Conservation (phyloP, 371 early-diverging fungal species). For the Catenaria anguillulae region DNA sequence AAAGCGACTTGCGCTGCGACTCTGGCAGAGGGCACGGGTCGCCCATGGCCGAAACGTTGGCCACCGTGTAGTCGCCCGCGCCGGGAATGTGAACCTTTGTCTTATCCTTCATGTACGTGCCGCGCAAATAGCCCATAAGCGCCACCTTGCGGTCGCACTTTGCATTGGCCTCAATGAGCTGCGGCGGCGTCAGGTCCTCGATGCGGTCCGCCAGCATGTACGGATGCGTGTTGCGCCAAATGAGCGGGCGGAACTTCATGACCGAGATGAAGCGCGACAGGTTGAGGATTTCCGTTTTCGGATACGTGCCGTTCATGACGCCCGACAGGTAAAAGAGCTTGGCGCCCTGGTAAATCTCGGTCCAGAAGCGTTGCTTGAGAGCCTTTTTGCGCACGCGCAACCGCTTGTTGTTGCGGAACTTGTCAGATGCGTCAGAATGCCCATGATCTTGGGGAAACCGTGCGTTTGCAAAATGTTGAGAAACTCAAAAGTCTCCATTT, state of each 20-base stretch:
- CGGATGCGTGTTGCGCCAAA: constrained; percentile 93
- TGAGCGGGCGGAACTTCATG: constrained; percentile 89
- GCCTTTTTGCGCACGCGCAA: constrained; percentile 78
- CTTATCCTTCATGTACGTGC: constrained; percentile 70
- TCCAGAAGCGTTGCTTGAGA: constrained; percentile 96
- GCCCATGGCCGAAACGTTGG: constrained; percentile 52
- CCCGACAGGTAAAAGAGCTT: constrained; percentile 93
- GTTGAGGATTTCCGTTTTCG: constrained; percentile 82
- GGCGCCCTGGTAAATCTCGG: constrained; percentile 95
- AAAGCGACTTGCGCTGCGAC: constrained; percentile 69
- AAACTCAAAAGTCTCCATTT: constrained; percentile 99
- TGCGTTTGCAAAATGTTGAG: constrained; percentile 93
- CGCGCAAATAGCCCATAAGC: constrained; percentile 86
- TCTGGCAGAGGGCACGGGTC: constrained; percentile 94
- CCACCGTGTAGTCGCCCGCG: constrained; percentile 71
- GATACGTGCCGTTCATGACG: constrained; percentile 80
- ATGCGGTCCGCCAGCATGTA: constrained; percentile 90
- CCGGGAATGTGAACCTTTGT: constrained; percentile 88
- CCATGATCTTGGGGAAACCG: constrained; percentile 96
- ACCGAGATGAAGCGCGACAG: constrained; percentile 91
- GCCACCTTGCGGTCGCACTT: constrained; percentile 83
- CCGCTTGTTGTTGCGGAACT: constrained; percentile 77
- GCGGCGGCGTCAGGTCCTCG: constrained; percentile 91
- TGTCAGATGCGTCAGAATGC: constrained; percentile 85
- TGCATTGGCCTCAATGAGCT: constrained; percentile 54